A percentile compares a stretch with the other conserved stretches of the same genome.
Conservation (phyloP, 1,284 basidiomycete genomes). For the Dichomitus squalens region DNA sequence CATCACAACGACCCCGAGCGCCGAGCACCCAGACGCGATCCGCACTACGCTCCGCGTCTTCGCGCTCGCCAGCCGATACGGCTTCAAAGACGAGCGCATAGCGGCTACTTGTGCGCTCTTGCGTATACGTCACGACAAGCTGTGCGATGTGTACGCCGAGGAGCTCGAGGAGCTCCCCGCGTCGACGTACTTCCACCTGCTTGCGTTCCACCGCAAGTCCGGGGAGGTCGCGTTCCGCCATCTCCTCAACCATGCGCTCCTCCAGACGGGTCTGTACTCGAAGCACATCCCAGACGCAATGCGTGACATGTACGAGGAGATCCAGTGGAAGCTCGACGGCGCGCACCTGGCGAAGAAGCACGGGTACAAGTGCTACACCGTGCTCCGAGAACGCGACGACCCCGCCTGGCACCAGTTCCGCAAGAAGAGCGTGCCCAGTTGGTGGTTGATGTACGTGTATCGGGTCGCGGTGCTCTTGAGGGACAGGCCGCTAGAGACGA, state of each 20-base stretch:
- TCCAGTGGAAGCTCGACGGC: too few relatives aligned
- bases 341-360: not conserved
- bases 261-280: too few relatives aligned
- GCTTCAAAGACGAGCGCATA: conserved; percentile 6
- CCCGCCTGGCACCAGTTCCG: conserved; percentile 19
- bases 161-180: conserved; percentile 23
- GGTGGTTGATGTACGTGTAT: conserved; percentile 25
- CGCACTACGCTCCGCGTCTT: conserved; percentile 33
- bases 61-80: conserved; percentile 32
- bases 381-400: conserved; percentile 15
- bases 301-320: not conserved
- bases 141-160: conserved; percentile 12
- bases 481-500: conserved; percentile 3
- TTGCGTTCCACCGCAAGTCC: conserved; percentile 17
- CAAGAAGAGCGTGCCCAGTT: conserved; percentile 13
- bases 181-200: conserved; percentile 22
- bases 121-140: conserved; percentile 6
- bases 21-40: not conserved
- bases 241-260: conserved; percentile 15
- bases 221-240: conserved; percentile 9
- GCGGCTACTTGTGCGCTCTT: conserved; percentile 15
- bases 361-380: conserved; percentile 10
- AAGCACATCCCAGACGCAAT: not conserved
- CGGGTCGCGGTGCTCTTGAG: conserved; percentile 19
- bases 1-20: not conserved